Conservation (phyloP, 164 flowering plant genomes). For the Echeveria elegans region DNA sequence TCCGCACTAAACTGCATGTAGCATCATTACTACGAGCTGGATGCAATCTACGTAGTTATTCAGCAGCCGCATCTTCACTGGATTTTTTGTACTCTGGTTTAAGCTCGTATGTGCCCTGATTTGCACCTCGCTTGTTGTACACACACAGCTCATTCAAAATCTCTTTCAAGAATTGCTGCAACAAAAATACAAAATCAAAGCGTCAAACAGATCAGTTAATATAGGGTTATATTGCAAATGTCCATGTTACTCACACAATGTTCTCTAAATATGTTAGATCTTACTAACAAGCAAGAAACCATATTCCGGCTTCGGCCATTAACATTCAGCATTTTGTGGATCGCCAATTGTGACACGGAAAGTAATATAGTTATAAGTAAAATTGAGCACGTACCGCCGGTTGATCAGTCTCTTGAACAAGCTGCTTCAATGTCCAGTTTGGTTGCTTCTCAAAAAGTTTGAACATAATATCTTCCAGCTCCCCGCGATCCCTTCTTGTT, state of each 20-base stretch:
- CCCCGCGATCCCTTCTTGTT: slow-evolving; percentile 71
- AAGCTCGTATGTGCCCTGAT: slow-evolving; percentile 88
- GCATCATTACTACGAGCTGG: neutral
- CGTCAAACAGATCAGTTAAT: neutral
- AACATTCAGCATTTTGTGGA: neutral
- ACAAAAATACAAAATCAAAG: neutral
- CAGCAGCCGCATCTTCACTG: slow-evolving; percentile 48
- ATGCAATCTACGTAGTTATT: slow-evolving; percentile 14
- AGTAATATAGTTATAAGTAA: neutral
- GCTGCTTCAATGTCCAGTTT: slow-evolving; percentile 68
- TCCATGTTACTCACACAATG: neutral
- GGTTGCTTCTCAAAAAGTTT: slow-evolving; percentile 70
- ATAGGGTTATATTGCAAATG: neutral
- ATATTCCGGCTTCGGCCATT: too few relatives aligned
- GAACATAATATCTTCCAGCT: slow-evolving; percentile 70
- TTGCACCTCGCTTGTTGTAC: slow-evolving; percentile 82
- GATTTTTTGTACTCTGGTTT: slow-evolving; percentile 87
- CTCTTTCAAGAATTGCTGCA: slow-evolving; percentile 92
- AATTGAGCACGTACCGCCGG: slow-evolving; percentile 43
- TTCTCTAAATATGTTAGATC: neutral
- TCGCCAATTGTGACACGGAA: too few relatives aligned
- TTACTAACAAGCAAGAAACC: neutral
- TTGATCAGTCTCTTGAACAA: slow-evolving; percentile 74
- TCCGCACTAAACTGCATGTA: neutral
- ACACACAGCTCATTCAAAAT: slow-evolving; percentile 79